Conservation (phyloP, 192 early-diverging fungal genomes). For the Dissophora ornata region DNA sequence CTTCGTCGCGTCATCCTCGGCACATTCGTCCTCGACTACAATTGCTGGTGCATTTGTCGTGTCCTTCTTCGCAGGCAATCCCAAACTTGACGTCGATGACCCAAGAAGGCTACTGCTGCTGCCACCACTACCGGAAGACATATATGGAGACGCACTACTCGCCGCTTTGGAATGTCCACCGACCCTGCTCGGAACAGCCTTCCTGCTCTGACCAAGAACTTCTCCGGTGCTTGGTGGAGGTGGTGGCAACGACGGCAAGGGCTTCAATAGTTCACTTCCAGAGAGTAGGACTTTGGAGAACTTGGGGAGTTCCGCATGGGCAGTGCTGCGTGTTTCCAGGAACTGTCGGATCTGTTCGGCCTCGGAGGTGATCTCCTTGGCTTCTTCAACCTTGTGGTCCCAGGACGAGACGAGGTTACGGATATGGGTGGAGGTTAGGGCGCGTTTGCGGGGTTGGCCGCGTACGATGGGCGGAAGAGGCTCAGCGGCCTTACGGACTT, state of each 20-base stretch:
- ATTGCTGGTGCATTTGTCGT: no score
- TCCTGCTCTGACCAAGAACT: no score
- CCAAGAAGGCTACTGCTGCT: neutral
- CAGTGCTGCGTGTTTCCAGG: conserved; percentile 35
- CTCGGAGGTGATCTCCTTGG: conserved; percentile 31
- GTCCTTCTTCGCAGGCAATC: no score
- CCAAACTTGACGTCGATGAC: neutral
- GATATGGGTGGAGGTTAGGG: conserved; percentile 40
- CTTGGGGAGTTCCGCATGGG: conserved; percentile 48
- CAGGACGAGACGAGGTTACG: conserved; percentile 46
- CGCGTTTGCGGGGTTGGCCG: conserved; percentile 45
- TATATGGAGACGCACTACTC: conserved; percentile 19
- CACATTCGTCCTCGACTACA: no score
- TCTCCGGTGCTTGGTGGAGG: conserved; percentile 12
- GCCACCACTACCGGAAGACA: neutral
- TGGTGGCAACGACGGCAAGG: conserved; percentile 37
- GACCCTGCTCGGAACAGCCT: neutral
- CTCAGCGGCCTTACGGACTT: conserved; percentile 42
- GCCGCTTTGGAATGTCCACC: conserved; percentile 23
- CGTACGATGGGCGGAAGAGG: conserved; percentile 42
- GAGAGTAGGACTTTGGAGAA: conserved; percentile 25
- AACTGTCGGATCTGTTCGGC: conserved; percentile 42
- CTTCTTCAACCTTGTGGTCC: conserved; percentile 50
- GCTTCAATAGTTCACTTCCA: conserved; percentile 35
- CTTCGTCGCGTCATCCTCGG: neutral